Conservation (phyloP, 2,329 filamentous ascomycete genomes). For the Colletotrichum sp. region DNA sequence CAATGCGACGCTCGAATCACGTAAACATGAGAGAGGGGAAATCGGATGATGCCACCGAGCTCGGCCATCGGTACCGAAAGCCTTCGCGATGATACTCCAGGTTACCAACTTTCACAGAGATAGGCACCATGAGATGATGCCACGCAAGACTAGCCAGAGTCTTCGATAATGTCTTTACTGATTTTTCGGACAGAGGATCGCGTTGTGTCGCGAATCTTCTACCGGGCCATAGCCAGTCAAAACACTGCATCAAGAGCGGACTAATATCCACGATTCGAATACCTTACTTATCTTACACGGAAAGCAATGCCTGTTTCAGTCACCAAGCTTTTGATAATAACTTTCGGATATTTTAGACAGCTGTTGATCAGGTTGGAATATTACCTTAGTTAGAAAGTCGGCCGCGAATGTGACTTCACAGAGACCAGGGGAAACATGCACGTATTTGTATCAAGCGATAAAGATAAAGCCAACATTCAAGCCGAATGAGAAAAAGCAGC, state of each 20-base stretch:
- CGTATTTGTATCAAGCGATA: rapidly evolving
- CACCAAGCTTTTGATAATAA: rapidly evolving
- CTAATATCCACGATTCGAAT: not conserved
- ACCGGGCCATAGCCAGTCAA: rapidly evolving
- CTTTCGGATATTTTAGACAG: rapidly evolving
- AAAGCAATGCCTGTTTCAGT: not conserved
- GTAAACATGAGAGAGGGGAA: not conserved
- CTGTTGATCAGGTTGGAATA: not conserved
- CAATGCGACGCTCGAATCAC: not conserved
- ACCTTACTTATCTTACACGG: rapidly evolving
- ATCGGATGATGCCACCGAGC: not conserved
- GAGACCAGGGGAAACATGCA: not conserved
- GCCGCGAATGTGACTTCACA: not conserved
- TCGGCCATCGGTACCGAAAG: not conserved
- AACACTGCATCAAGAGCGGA: not conserved
- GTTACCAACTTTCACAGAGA: not conserved
- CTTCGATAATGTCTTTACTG: rapidly evolving
- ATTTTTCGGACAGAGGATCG: rapidly evolving
- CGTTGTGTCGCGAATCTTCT: not conserved
- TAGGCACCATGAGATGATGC: rapidly evolving
- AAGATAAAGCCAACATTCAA: not conserved
- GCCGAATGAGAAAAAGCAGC: rapidly evolving
- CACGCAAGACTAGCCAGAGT: rapidly evolving
- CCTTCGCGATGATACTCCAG: not conserved
- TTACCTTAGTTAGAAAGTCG: not conserved